Conservation (phyloP, 192 early-diverging fungal genomes). For the Lunasporangiospora selenospora region DNA sequence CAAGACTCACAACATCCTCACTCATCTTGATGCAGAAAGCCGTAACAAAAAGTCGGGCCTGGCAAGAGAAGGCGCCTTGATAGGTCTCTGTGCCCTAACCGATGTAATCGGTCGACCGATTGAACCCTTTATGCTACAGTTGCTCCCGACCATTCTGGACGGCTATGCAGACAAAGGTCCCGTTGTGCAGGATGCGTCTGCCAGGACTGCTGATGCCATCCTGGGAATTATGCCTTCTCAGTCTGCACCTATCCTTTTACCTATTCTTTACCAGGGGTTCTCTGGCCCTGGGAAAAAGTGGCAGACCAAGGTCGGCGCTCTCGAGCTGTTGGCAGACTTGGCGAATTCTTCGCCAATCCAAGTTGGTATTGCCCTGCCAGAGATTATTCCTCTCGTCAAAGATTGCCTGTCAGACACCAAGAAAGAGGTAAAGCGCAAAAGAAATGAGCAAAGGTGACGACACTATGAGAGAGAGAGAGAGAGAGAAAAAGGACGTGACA, state of each 20-base stretch:
- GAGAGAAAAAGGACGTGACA: too few relatives aligned
- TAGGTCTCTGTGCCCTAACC: conserved; percentile 68
- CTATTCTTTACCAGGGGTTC: conserved; percentile 67
- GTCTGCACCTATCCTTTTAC: conserved; percentile 61
- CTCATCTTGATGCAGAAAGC: conserved; percentile 58
- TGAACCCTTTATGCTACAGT: conserved; percentile 68
- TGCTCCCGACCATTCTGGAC: conserved; percentile 66
- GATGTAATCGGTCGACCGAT: conserved; percentile 62
- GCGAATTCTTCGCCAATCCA: conserved; percentile 55
- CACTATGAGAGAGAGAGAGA: too few relatives aligned
- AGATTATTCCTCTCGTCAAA: conserved; percentile 75
- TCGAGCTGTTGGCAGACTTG: conserved; percentile 52
- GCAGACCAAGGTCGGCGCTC: conserved; percentile 73
- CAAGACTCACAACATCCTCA: conserved; percentile 63
- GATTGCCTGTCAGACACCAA: conserved; percentile 79
- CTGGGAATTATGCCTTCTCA: conserved; percentile 52
- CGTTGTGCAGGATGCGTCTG: conserved; percentile 58
- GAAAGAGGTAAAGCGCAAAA: conserved; percentile 71
- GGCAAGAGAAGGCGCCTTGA: conserved; percentile 68
- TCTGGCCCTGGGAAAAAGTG: conserved; percentile 73
- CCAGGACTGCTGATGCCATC: conserved; percentile 44
- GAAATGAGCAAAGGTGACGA: too few relatives aligned
- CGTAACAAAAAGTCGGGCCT: conserved; percentile 72
- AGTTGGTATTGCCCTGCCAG: conserved; percentile 55
- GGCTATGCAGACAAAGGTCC: conserved; percentile 61